Evolutionary conservation across 352 stramenopile species (phyloP).

Genomic region (Peronospora belbahrii): DNA sequence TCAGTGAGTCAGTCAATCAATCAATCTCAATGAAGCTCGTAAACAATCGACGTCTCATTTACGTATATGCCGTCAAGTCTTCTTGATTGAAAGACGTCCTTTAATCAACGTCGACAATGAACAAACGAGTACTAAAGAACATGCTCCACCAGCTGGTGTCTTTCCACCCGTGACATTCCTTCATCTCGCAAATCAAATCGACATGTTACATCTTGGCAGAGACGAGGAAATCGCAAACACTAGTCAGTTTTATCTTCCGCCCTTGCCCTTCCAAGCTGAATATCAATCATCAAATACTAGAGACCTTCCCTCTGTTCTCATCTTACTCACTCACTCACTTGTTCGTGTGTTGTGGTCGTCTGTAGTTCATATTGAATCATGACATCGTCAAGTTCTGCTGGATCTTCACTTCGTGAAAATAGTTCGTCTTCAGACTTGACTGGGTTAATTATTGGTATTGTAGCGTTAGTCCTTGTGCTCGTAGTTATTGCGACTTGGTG

Average conservation of each 20-base stretch:
- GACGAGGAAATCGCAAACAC: conserved; percentile 4
- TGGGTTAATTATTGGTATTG: conserved; percentile 12
- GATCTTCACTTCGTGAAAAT: not conserved
- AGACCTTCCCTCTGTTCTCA: no score
- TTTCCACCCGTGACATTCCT: not conserved
- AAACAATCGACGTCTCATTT: no score
- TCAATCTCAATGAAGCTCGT: no score
- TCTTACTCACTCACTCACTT: no score
- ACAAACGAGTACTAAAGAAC: no score
- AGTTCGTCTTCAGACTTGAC: conserved; percentile 7
- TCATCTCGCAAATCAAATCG: conserved; percentile 6
- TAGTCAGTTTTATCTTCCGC: conserved; percentile 8
- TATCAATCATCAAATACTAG: not conserved
- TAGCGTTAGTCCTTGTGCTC: conserved; percentile 6
- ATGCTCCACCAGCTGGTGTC: conserved; percentile 3
- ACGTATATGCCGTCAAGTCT: no score
- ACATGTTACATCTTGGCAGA: conserved; percentile 7
- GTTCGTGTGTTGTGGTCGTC: no score
- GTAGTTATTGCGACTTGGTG: conserved; percentile 15
- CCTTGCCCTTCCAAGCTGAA: conserved; percentile 6
- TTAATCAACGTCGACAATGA: no score
- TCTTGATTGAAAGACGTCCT: no score
- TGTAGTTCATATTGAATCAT: conserved; percentile 1
- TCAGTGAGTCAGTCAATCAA: no score
- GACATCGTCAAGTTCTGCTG: conserved; percentile 6